Percentiles rank a stretch among this genome's conserved stretches.
phyloP scores from a whole-genome alignment of 805 yeast species.

The Ogataea nitratoaversa region DNA sequence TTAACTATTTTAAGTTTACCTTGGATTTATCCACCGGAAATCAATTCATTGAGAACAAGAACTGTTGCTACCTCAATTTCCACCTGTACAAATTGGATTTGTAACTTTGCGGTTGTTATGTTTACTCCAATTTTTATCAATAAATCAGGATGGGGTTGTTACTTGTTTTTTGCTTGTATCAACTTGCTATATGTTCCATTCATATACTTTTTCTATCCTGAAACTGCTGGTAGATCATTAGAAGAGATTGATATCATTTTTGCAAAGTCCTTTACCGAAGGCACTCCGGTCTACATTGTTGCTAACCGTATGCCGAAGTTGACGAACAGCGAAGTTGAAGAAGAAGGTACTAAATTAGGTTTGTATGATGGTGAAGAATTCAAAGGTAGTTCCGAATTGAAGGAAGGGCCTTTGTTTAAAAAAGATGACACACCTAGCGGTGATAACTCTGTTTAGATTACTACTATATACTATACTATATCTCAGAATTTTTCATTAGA shows the following conservation, averaged over 20 bases:
- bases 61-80: conserved; percentile 61
- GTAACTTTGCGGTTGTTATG: conserved; percentile 66
- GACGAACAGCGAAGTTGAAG: conserved; percentile 52
- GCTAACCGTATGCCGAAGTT: conserved; percentile 62
- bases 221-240: conserved; percentile 70
- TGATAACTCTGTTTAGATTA: not conserved
- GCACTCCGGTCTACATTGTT: conserved; percentile 55
- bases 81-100: conserved; percentile 67
- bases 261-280: conserved; percentile 56
- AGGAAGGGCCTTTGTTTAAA: conserved; percentile 5
- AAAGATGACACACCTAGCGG: not conserved
- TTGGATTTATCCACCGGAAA: conserved; percentile 68
- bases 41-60: conserved; percentile 63
- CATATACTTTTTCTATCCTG: conserved; percentile 68
- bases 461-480: too few relatives aligned
- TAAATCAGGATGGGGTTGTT: conserved; percentile 58
- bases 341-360: conserved; percentile 56
- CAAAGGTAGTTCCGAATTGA: conserved; percentile 12
- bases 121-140: conserved; percentile 56
- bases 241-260: conserved; percentile 72
- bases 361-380: conserved; percentile 29
- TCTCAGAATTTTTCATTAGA: too few relatives aligned
- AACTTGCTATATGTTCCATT: conserved; percentile 60
- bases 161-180: conserved; percentile 62
- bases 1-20: conserved; percentile 37